Conservation (phyloP, 1,284 basidiomycete genomes). For the Tetrapyrgos nigripes region DNA sequence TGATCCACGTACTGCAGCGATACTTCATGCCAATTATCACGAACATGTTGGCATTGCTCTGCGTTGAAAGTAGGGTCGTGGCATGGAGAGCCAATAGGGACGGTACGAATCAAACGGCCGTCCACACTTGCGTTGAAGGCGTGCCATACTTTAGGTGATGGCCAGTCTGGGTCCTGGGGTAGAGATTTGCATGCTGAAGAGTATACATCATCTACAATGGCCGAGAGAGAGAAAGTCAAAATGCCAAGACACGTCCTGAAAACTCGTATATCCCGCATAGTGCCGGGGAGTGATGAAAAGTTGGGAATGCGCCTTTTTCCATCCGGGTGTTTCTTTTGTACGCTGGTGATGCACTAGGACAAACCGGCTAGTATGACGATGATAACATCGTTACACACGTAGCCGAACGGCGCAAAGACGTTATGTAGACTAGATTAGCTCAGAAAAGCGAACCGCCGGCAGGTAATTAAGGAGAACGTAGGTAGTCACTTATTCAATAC, state of each 20-base stretch:
- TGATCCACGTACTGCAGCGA: slow-evolving; percentile 19
- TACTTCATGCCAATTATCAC: slow-evolving; percentile 19
- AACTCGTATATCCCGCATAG: neutral
- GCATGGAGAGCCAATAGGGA: slow-evolving; percentile 26
- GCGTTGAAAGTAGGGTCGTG: slow-evolving; percentile 20
- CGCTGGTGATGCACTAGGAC: too few relatives aligned
- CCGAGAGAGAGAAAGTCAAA: neutral
- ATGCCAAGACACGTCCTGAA: neutral
- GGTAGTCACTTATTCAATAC: too few relatives aligned
- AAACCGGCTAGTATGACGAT: too few relatives aligned
- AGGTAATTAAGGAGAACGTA: too few relatives aligned
- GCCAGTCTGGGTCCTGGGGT: slow-evolving; percentile 25
- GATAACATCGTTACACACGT: too few relatives aligned
- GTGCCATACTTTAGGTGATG: slow-evolving; percentile 24
- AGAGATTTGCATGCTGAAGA: neutral
- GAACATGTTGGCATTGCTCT: slow-evolving; percentile 13
- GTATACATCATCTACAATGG: neutral
- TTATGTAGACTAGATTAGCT: too few relatives aligned
- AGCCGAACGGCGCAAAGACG: too few relatives aligned
- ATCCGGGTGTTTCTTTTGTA: neutral
- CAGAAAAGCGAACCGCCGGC: too few relatives aligned
- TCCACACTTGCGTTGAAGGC: slow-evolving; percentile 28
- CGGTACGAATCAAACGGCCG: slow-evolving; percentile 27
- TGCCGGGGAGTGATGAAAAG: neutral
- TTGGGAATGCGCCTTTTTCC: neutral